Evolutionary conservation across 441 rosid genomes (phyloP).

Genomic region (Adansonia grandidieri): DNA sequence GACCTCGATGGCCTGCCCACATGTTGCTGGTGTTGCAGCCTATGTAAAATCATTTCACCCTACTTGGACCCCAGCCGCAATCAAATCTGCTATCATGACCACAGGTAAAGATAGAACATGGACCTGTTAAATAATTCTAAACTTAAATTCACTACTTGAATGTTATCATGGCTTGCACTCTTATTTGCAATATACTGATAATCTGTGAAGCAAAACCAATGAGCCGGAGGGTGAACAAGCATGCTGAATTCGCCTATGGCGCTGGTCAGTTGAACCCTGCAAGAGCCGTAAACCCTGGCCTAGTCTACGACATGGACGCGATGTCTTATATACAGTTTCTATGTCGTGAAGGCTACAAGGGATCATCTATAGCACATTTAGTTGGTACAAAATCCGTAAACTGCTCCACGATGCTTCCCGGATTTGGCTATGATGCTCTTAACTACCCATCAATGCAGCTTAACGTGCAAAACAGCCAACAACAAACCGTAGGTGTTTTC

Average conservation of each 20-base stretch:
- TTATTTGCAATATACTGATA: neutral
- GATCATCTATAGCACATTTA: constrained; percentile 49
- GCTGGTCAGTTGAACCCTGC: constrained; percentile 64
- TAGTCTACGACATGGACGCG: constrained; percentile 58
- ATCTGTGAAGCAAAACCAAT: constrained; percentile 62
- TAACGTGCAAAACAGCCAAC: constrained; percentile 28
- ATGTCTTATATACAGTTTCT: constrained; percentile 66
- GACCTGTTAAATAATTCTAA: neutral
- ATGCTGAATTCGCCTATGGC: constrained; percentile 63
- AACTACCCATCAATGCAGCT: constrained; percentile 77
- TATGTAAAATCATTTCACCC: constrained; percentile 77
- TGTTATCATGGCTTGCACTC: constrained; percentile 10
- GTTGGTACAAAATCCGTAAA: constrained; percentile 50
- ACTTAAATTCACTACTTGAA: neutral
- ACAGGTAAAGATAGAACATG: constrained; percentile 42
- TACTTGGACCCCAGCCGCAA: constrained; percentile 59
- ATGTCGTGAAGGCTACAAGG: constrained; percentile 63
- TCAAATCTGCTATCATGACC: constrained; percentile 72
- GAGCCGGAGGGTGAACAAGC: constrained; percentile 49
- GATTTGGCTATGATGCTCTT: constrained; percentile 61
- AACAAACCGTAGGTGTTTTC: constrained; percentile 46
- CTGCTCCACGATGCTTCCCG: constrained; percentile 64
- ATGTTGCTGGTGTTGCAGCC: constrained; percentile 68
- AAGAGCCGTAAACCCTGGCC: constrained; percentile 56
- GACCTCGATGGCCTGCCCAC: constrained; percentile 79